These are phyloP conservation scores for Botrytis deweyae DNA, from an alignment of 2,329 filamentous ascomycete species.

Conservation along the genomic window DNA sequence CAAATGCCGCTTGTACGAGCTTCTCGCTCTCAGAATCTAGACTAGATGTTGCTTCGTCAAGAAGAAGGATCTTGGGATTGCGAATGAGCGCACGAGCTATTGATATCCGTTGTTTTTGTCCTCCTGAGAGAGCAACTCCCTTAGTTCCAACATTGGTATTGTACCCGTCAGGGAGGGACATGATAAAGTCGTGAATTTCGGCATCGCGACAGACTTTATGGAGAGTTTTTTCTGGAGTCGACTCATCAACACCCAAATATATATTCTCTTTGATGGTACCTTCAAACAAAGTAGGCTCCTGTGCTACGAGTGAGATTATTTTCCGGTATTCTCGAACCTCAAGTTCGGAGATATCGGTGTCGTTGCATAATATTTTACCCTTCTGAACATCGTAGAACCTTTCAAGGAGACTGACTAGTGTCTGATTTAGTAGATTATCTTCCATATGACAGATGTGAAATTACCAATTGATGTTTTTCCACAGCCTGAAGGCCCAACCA, in stretches of 20 bases:
- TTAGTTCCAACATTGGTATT: slow-evolving; percentile 48
- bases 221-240: slow-evolving; percentile 44
- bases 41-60: slow-evolving; percentile 59
- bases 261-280: slow-evolving; percentile 69
- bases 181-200: slow-evolving; percentile 54
- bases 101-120: slow-evolving; percentile 56
- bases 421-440: neutral
- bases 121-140: slow-evolving; percentile 51
- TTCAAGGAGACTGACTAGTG: slow-evolving; percentile 8
- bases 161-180: slow-evolving; percentile 52
- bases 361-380: slow-evolving; percentile 66
- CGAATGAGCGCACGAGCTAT: slow-evolving; percentile 56
- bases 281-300: slow-evolving; percentile 67
- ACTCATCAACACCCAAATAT: slow-evolving; percentile 56
- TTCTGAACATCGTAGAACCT: slow-evolving; percentile 68
- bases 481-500: slow-evolving; percentile 65
- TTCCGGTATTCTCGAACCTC: slow-evolving; percentile 63
- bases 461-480: slow-evolving; percentile 17
- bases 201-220: slow-evolving; percentile 50
- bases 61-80: slow-evolving; percentile 51
- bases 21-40: slow-evolving; percentile 58
- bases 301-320: slow-evolving; percentile 68
- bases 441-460: neutral
- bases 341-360: slow-evolving; percentile 56
- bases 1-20: slow-evolving; percentile 63